Evolutionary conservation across 768 basidiomycete species (phyloP).

Genomic region (Boletus rex-veris): DNA sequence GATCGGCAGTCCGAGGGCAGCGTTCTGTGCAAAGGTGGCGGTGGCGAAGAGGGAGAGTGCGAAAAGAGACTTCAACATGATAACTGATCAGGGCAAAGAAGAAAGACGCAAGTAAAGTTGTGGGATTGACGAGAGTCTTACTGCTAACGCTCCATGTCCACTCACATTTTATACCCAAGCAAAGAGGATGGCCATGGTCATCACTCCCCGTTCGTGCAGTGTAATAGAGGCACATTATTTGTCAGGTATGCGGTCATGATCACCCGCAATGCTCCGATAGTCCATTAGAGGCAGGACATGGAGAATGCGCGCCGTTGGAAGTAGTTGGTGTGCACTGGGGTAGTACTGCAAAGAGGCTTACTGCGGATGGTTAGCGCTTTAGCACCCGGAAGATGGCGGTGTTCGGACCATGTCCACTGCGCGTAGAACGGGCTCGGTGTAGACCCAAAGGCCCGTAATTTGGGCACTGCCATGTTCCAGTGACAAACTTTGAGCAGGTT

Average conservation of each 20-base stretch:
- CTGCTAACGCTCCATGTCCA: no score
- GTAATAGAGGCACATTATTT: background rate
- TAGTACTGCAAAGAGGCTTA: background rate
- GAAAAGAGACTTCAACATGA: background rate
- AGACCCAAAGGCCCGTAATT: no score
- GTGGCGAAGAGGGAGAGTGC: constrained; percentile 10
- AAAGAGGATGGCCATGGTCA: background rate
- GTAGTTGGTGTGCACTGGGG: background rate
- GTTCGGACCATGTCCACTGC: background rate
- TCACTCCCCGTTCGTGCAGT: background rate
- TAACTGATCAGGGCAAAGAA: no score
- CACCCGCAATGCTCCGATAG: background rate
- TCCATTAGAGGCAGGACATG: background rate
- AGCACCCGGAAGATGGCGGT: background rate
- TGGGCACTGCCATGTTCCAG: no score
- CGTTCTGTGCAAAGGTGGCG: constrained; percentile 41
- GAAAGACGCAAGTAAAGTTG: no score
- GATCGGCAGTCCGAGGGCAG: constrained; percentile 39
- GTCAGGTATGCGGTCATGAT: background rate
- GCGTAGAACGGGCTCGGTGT: no score
- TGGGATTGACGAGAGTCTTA: no score
- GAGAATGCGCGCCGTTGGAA: background rate
- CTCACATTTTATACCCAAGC: constrained; percentile 8
- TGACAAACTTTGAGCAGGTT: no score
- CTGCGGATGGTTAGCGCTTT: background rate